phyloP scores from a whole-genome alignment of 805 yeast genomes.

The Candida ovalis region DNA sequence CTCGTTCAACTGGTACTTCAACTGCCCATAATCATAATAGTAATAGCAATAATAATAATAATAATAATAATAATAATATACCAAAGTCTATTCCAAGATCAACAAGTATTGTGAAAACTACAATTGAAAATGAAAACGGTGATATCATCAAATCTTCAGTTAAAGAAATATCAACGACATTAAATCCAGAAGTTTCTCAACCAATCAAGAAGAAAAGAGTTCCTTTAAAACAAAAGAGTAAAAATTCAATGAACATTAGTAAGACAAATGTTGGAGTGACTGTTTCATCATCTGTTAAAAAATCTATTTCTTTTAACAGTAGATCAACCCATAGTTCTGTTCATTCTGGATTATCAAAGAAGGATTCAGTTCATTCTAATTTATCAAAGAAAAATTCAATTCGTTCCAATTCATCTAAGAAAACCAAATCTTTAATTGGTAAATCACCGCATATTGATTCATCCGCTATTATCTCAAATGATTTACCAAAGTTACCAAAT shows the following conservation, averaged over 20 bases:
- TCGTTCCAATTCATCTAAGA: neutral
- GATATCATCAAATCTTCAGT: constrained; percentile 24
- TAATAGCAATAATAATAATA: neutral
- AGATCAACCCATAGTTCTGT: constrained; percentile 9
- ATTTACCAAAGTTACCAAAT: constrained; percentile 27
- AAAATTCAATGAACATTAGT: constrained; percentile 9
- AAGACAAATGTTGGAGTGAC: constrained; percentile 36
- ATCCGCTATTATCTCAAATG: constrained; percentile 21
- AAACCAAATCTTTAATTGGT: neutral
- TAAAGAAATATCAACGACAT: constrained; percentile 26
- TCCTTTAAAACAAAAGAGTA: constrained; percentile 11
- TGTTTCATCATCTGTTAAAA: constrained; percentile 47
- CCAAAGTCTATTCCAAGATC: constrained; percentile 23
- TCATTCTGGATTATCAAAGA: constrained; percentile 3
- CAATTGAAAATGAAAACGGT: constrained; percentile 33
- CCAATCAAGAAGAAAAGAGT: constrained; percentile 12
- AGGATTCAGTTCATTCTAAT: constrained; percentile 4
- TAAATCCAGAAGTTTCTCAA: neutral
- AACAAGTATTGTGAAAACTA: constrained; percentile 30
- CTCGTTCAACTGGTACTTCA: neutral
- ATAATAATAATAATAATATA: too few relatives aligned
- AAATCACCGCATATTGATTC: constrained; percentile 3
- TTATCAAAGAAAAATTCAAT: neutral
- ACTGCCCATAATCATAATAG: neutral
- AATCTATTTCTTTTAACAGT: constrained; percentile 42